A percentile compares a stretch with the other conserved stretches of the same genome.
Evolutionary conservation across 129 eudicot genomes (phyloP).

Genomic region (Centella asiatica): DNA sequence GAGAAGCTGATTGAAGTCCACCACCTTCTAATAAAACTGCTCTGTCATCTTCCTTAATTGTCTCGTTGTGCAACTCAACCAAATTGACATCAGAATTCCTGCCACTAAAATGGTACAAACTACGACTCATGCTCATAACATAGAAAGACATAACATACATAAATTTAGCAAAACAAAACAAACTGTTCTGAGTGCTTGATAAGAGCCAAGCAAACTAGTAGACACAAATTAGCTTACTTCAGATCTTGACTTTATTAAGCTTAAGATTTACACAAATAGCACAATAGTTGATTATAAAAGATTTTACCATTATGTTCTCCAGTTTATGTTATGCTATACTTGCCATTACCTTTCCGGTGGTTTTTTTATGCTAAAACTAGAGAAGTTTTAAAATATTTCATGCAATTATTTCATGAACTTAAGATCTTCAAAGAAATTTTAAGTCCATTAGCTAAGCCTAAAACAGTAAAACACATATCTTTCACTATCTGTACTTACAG

Average conservation of each 20-base stretch:
- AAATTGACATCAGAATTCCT: conserved; percentile 63
- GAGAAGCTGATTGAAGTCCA: conserved; percentile 52
- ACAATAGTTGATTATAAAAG: neutral
- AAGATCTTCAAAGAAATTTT: neutral
- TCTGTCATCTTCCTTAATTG: conserved; percentile 69
- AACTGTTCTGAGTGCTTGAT: too few relatives aligned
- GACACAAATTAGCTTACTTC: too few relatives aligned
- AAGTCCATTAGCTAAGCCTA: neutral
- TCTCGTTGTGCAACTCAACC: conserved; percentile 47
- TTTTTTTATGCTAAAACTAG: neutral
- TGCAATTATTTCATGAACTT: neutral
- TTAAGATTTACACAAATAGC: neutral
- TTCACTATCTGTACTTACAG: neutral
- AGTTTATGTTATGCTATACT: neutral
- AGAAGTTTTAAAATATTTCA: neutral
- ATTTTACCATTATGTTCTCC: neutral
- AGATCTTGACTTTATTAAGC: neutral
- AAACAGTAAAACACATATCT: neutral
- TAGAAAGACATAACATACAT: neutral
- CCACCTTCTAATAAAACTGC: conserved; percentile 77
- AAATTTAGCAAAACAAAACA: too few relatives aligned
- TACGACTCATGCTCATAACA: neutral
- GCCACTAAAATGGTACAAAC: conserved; percentile 25
- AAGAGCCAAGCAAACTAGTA: too few relatives aligned
- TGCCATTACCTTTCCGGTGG: neutral